Evolutionary conservation across 768 basidiomycete species (phyloP), one percentile per base, ranked within the genome.

Genomic region (Leccinellum luteum): DNA sequence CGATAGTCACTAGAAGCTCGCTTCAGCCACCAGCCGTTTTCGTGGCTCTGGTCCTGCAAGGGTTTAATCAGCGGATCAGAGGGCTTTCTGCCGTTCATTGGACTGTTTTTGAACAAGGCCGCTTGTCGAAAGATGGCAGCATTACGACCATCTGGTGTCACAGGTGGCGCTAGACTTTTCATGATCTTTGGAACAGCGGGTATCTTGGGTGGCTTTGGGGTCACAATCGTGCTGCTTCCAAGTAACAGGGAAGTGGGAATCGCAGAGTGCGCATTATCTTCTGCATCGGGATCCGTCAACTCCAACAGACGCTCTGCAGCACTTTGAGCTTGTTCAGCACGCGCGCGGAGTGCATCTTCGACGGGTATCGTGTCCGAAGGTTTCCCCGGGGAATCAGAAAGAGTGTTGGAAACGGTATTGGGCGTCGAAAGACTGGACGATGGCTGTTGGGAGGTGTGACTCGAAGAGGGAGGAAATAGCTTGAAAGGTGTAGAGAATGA

Each of bases 321-420:
- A 67, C 92, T 94, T 69, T 94, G 92, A 0, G 95, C 95, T 69
- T 97, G 95, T 64, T 91, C 90, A 2, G 95, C 94, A 52, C 91
- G 84, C 3, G 91, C 91, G 45, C 87, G 82, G 63, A 96, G 72
- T 30, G 87, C 92, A 67, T 96, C 94, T 66, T 95, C 94, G 4
- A 94, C 76, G 19, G 82, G 81, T 13, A 85, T 77, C 48, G 38
- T 14, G 75, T 76, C 51, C 62, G 80, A 69, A 61, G 78, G 76
- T 61, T 81, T 75, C 55, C 69, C 60, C 52, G 74, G 61, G 3
- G 85, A 83, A 25, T 81, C 82, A 0, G 87, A 88, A 38, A 86
- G 70, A 2, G 86, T 77, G 67, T 86, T 86, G 4, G 86, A 86
- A 21, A 80, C 74, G 2, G 71, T 74, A 30, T 78, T 78, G 23